These are phyloP conservation scores for Nannochloropsis gaditana DNA, from an alignment of 108 stramenopile genomes.

Conservation along the genomic window DNA sequence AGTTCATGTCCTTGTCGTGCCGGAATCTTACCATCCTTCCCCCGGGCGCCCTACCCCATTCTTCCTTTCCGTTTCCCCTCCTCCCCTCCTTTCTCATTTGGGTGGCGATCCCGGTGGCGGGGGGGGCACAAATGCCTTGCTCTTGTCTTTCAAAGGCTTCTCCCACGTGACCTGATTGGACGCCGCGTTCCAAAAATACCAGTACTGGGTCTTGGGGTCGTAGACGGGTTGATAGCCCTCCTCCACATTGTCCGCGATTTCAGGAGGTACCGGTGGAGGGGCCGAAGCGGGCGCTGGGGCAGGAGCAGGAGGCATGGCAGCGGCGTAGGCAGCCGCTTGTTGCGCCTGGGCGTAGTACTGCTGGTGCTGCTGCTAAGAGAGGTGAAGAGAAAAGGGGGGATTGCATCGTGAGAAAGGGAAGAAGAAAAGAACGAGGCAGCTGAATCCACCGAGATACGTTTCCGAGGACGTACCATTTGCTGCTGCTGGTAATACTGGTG, in stretches of 20 bases:
- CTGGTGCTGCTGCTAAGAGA: neutral
- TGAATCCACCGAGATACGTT: neutral
- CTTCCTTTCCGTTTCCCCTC: neutral
- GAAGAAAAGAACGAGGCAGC: neutral
- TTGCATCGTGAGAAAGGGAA: neutral
- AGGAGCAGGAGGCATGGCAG: neutral
- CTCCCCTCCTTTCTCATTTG: neutral
- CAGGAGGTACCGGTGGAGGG: neutral
- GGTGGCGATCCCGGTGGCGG: conserved; percentile 14
- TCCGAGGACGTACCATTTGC: neutral
- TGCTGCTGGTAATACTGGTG: conserved; percentile 8
- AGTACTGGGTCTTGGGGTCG: neutral
- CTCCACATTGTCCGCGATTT: neutral
- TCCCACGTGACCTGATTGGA: neutral
- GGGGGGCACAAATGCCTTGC: neutral
- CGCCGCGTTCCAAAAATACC: neutral
- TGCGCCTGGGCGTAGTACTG: neutral
- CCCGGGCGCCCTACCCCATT: neutral
- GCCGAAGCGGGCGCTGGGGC: neutral
- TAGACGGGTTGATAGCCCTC: neutral
- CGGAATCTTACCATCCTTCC: neutral
- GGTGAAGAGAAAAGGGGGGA: conserved; percentile 1
- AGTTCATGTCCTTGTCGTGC: neutral
- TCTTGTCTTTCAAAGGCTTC: neutral
- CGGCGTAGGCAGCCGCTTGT: neutral